phyloP scores from a whole-genome alignment of 805 yeast genomes.

The Ogataea corticis region DNA sequence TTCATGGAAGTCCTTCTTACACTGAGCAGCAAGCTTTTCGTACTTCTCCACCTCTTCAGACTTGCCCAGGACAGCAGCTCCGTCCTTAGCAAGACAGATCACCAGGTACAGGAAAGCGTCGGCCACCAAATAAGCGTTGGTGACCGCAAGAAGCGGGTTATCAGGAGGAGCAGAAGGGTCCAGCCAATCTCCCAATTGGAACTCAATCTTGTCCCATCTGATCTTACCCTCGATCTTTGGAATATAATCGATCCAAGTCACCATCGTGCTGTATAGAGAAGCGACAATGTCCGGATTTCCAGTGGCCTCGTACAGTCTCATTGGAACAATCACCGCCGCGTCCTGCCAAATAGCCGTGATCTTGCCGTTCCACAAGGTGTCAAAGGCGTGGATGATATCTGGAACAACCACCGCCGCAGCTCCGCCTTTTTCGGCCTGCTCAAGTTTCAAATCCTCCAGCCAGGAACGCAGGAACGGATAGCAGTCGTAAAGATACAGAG shows the following conservation, averaged over 20 bases:
- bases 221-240: conserved; percentile 19
- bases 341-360: conserved; percentile 27
- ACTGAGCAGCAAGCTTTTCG: conserved; percentile 9
- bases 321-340: conserved; percentile 26
- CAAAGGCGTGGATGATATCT: conserved; percentile 18
- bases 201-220: conserved; percentile 17
- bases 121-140: conserved; percentile 26
- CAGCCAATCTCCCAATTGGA: conserved; percentile 34
- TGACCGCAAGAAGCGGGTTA: conserved; percentile 24
- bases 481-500: conserved; percentile 24
- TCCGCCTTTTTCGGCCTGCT: conserved; percentile 22
- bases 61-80: conserved; percentile 14
- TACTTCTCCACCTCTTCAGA: conserved; percentile 13
- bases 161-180: conserved; percentile 32
- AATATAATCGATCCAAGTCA: conserved; percentile 17
- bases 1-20: conserved; percentile 18
- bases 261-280: conserved; percentile 15
- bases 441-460: conserved; percentile 24
- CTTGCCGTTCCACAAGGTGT: conserved; percentile 16
- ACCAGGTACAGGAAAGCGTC: conserved; percentile 26
- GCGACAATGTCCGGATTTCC: conserved; percentile 12
- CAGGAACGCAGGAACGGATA: conserved; percentile 23
- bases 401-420: conserved; percentile 25
- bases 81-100: conserved; percentile 12
- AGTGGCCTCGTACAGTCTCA: conserved; percentile 12